Conservation (phyloP, 2,329 filamentous ascomycete genomes). For the Venturia pyrina region DNA sequence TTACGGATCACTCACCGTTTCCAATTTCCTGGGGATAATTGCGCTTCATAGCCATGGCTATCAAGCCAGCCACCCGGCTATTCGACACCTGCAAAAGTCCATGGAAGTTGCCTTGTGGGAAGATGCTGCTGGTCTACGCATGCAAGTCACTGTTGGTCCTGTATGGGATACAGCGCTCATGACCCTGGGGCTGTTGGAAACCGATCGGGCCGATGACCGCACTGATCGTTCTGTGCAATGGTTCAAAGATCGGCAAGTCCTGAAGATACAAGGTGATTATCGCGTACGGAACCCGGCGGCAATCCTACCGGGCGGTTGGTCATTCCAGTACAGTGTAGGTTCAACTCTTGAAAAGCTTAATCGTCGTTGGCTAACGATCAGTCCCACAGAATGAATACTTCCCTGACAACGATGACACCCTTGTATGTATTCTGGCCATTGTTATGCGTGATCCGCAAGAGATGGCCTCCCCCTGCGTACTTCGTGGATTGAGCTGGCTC, state of each 20-base stretch:
- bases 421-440: background rate
- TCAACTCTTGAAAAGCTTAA: background rate
- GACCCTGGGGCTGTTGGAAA: background rate
- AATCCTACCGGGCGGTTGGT: slow-evolving; percentile 2
- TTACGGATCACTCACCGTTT: background rate
- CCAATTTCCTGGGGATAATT: background rate
- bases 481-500: background rate
- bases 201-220: background rate
- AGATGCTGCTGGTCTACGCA: background rate
- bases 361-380: background rate
- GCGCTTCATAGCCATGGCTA: background rate
- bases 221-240: background rate
- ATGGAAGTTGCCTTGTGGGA: background rate
- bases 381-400: background rate
- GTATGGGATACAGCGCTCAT: slow-evolving; percentile 4
- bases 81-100: background rate
- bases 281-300: background rate
- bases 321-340: background rate
- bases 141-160: background rate
- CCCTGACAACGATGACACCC: slow-evolving; percentile 3
- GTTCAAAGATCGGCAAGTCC: background rate
- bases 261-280: background rate
- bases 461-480: background rate
- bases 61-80: background rate
- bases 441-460: background rate